Conservation (phyloP, 2,329 filamentous ascomycete species). For the Dactylonectria macrodidyma region DNA sequence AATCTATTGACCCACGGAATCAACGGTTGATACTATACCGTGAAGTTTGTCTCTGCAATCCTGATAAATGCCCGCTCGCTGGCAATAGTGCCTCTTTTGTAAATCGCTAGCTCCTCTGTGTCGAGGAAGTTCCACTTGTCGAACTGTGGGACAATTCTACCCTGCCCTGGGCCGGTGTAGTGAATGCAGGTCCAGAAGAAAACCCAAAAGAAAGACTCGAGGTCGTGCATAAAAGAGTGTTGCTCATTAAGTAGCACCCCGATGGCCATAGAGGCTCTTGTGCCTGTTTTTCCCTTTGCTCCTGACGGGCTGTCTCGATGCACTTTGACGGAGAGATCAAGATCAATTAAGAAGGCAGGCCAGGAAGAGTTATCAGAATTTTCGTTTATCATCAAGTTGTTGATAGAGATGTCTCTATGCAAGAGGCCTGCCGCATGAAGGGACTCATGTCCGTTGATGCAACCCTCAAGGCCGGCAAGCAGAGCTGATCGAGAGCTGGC, state of each 20-base stretch:
- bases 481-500: conserved; percentile 55
- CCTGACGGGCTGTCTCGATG: conserved; percentile 53
- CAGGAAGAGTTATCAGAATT: conserved; percentile 44
- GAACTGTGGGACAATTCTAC: conserved; percentile 16
- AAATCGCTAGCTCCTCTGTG: not conserved
- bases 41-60: conserved; percentile 50
- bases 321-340: conserved; percentile 56
- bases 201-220: conserved; percentile 65
- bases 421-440: conserved; percentile 55
- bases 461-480: conserved; percentile 54
- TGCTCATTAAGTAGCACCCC: conserved; percentile 57
- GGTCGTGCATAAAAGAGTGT: conserved; percentile 58
- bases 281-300: conserved; percentile 59
- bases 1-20: conserved; percentile 56
- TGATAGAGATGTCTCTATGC: conserved; percentile 60
- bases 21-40: conserved; percentile 54
- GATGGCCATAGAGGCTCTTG: conserved; percentile 63
- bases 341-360: conserved; percentile 57
- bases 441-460: conserved; percentile 57
- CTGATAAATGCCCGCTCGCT: conserved; percentile 51
- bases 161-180: conserved; percentile 49
- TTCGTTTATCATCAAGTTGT: conserved; percentile 64
- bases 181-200: conserved; percentile 62
- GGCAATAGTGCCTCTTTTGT: conserved; percentile 20
- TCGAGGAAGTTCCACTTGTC: conserved; percentile 37